Percentiles rank a stretch among this genome's conserved stretches.
Conservation (phyloP, 805 yeast species). For the Cyberlindnera veronae region DNA sequence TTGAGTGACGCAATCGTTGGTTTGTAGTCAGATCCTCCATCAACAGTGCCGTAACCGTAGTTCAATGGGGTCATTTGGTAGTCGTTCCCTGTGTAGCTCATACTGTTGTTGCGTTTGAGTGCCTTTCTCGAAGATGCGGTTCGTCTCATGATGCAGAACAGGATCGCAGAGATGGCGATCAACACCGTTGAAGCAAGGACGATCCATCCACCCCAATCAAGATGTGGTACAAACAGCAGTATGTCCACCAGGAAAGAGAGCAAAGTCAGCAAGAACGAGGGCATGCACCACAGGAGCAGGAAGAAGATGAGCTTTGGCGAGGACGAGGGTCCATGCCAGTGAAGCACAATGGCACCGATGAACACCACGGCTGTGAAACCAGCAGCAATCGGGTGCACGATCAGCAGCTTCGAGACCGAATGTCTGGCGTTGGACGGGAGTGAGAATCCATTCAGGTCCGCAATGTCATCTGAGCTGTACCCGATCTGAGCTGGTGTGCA, state of each 20-base stretch:
- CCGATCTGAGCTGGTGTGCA: slow-evolving; percentile 46
- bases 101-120: slow-evolving; percentile 12
- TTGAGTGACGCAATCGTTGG: too few species aligned
- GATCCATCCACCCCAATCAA: slow-evolving; percentile 86
- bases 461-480: slow-evolving; percentile 32
- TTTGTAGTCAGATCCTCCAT: slow-evolving; percentile 20
- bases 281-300: slow-evolving; percentile 56
- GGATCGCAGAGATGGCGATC: slow-evolving; percentile 58
- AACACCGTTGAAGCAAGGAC: slow-evolving; percentile 65
- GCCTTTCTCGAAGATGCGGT: slow-evolving; percentile 41
- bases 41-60: slow-evolving; percentile 28
- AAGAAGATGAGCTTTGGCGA: slow-evolving; percentile 44
- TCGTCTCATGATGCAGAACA: slow-evolving; percentile 71
- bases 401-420: slow-evolving; percentile 54
- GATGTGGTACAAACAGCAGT: slow-evolving; percentile 67
- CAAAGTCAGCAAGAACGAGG: slow-evolving; percentile 65
- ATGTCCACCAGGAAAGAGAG: slow-evolving; percentile 81
- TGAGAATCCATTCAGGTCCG: slow-evolving; percentile 37
- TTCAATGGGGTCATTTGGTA: slow-evolving; percentile 26
- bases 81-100: slow-evolving; percentile 8
- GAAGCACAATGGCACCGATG: slow-evolving; percentile 37
- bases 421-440: slow-evolving; percentile 59
- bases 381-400: slow-evolving; percentile 66
- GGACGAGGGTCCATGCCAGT: slow-evolving; percentile 33
- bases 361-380: slow-evolving; percentile 50